These are phyloP conservation scores for Colletotrichum musae DNA, from an alignment of 2,329 filamentous ascomycete genomes.

Conservation along the genomic window DNA sequence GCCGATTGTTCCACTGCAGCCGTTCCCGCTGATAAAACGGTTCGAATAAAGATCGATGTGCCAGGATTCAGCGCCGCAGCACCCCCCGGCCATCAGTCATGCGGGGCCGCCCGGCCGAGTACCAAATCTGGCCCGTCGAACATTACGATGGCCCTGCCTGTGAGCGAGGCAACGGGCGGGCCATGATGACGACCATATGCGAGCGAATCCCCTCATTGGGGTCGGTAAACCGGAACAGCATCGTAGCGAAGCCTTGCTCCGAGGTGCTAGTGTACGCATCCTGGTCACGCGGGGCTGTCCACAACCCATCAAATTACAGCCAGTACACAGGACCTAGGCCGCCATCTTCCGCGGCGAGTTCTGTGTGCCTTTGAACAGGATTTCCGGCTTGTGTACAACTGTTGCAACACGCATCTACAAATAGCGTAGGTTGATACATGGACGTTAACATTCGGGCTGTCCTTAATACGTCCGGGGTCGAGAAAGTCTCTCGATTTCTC, in stretches of 20 bases:
- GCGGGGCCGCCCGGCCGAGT: slow-evolving; percentile 29
- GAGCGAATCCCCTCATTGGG: slow-evolving; percentile 1
- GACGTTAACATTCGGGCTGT: background rate
- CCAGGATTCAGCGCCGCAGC: slow-evolving; percentile 16
- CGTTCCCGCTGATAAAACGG: slow-evolving; percentile 26
- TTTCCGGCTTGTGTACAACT: background rate
- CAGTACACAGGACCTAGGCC: background rate
- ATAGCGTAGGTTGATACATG: background rate
- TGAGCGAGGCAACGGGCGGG: slow-evolving; percentile 14
- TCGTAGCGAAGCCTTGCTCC: background rate
- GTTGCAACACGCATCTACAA: background rate
- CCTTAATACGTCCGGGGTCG: background rate
- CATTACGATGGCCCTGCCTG: background rate
- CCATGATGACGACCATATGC: slow-evolving; percentile 6
- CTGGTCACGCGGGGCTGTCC: background rate
- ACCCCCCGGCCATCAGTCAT: slow-evolving; percentile 8
- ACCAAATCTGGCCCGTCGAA: slow-evolving; percentile 5
- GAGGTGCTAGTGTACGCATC: background rate
- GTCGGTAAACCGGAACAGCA: background rate
- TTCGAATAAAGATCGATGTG: slow-evolving; percentile 31
- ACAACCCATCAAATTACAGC: slow-evolving; percentile 1
- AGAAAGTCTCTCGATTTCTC: slow-evolving; percentile 1
- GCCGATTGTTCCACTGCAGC: slow-evolving; percentile 15
- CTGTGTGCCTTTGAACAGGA: slow-evolving; percentile 9
- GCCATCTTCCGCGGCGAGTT: slow-evolving; percentile 11